Base-by-base conservation (phyloP, 1,284 basidiomycete species). In the Polyporus tsugae region DNA sequence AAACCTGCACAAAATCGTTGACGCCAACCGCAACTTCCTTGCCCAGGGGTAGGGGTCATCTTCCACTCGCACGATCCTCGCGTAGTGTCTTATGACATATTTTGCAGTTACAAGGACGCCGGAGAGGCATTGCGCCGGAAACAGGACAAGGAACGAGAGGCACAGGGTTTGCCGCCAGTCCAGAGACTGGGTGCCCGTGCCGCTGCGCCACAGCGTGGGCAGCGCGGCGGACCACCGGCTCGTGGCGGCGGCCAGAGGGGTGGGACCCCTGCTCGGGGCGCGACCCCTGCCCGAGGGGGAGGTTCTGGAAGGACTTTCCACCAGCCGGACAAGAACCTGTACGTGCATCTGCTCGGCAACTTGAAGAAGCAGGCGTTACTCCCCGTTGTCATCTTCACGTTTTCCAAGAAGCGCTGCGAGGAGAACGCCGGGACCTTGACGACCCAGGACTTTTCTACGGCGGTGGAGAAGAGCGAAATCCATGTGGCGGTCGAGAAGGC, bases 131-230 rank as follows among this genome's bases (percentile, higher is more conserved):
- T 98, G 25, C 89, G 91, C 64, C 87, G 96, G 39, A 99, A 98
- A 82, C 98, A 99, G 80, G 97, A 99, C 79, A 99, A 98, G 80
- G 97, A 99, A 78, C 88, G 97, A 60, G 96, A 99, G 81, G 95
- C 95, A 0, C 95, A 95, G 1, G 97, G 96, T 0, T 82, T 98
- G 22, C 89, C 93, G 13, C 95, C 95, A 6, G 88, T 95, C 0
- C 91, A 93, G 74, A 87, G 91, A 55, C 86, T 92, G 13, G 95
- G 95, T 42, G 94, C 92, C 4, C 87, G 94, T 42, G 95, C 93
- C 13, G 90, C 89, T 1, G 86, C 89, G 22, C 82, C 86, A 2
- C 88, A 91, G n/a, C 83, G 86, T 2, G 85, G 86, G 17, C 81
- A 79, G 76, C 83, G 92, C 64, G 90, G 91, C 13, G 87, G 88